Conservation (phyloP, 768 basidiomycete genomes). For the Serendipita indica region DNA sequence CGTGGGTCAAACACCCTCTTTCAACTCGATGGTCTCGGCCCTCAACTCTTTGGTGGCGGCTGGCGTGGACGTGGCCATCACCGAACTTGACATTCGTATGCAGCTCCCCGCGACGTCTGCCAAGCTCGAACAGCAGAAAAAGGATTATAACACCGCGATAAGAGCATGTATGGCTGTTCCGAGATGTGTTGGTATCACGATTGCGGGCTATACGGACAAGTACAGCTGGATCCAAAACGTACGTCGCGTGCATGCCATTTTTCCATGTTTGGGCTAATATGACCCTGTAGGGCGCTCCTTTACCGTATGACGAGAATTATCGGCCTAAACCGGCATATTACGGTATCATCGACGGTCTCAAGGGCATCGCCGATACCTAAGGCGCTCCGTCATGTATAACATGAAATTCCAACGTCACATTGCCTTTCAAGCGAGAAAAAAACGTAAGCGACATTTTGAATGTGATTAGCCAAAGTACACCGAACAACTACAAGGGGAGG, state of each 20-base stretch:
- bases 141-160: conserved; percentile 43
- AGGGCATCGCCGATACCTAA: conserved; percentile 3
- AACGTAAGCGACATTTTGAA: too few relatives aligned
- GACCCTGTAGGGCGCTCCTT: conserved; percentile 21
- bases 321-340: conserved; percentile 32
- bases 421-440: too few relatives aligned
- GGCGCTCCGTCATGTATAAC: too few relatives aligned
- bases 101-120: conserved; percentile 35
- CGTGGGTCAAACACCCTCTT: conserved; percentile 36
- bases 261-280: conserved; percentile 7
- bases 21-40: conserved; percentile 29
- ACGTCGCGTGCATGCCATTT: conserved; percentile 14
- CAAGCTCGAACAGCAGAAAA: conserved; percentile 37
- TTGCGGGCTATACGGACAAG: conserved; percentile 31
- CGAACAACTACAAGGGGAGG: too few relatives aligned
- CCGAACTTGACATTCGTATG: conserved; percentile 27
- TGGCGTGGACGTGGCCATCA: conserved; percentile 53
- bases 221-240: conserved; percentile 27
- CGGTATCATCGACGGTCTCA: conserved; percentile 28
- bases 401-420: too few relatives aligned
- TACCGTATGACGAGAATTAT: conserved; percentile 27
- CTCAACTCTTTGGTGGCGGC: conserved; percentile 40
- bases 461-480: too few relatives aligned
- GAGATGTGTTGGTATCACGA: conserved; percentile 25
- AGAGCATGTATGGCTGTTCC: conserved; percentile 33